phyloP scores from a whole-genome alignment of 2,329 filamentous ascomycete species.

The Pseudogymnoascus sp. region DNA sequence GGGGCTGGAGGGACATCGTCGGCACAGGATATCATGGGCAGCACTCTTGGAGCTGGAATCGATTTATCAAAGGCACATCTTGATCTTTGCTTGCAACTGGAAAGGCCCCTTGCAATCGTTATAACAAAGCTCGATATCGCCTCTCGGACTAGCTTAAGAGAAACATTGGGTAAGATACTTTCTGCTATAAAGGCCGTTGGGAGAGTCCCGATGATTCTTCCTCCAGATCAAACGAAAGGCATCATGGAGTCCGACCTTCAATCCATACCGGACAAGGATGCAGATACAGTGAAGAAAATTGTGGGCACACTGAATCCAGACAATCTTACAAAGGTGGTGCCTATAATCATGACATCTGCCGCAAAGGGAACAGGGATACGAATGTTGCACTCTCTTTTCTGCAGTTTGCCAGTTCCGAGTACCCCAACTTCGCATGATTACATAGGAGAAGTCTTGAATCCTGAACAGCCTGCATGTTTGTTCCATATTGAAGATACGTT shows the following conservation, averaged over 20 bases:
- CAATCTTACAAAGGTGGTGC: slow-evolving; percentile 49
- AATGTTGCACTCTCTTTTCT: slow-evolving; percentile 73
- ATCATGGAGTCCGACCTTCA: slow-evolving; percentile 45
- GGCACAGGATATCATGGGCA: slow-evolving; percentile 45
- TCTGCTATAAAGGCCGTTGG: slow-evolving; percentile 71
- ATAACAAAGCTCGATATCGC: slow-evolving; percentile 90
- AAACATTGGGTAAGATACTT: slow-evolving; percentile 66
- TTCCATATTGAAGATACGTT: slow-evolving; percentile 94
- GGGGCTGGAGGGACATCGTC: slow-evolving; percentile 38
- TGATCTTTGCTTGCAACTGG: slow-evolving; percentile 74
- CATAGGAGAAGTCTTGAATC: slow-evolving; percentile 49
- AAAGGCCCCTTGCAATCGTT: slow-evolving; percentile 70
- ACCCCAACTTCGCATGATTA: slow-evolving; percentile 48
- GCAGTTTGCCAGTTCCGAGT: slow-evolving; percentile 64
- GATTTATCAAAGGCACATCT: slow-evolving; percentile 76
- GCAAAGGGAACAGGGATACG: slow-evolving; percentile 79
- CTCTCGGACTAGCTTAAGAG: slow-evolving; percentile 63
- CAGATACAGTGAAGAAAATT: slow-evolving; percentile 51
- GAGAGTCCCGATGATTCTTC: slow-evolving; percentile 68
- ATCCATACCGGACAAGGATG: slow-evolving; percentile 50
- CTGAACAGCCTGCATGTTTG: slow-evolving; percentile 55
- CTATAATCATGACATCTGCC: slow-evolving; percentile 81
- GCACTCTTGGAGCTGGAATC: slow-evolving; percentile 49
- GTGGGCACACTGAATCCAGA: slow-evolving; percentile 44
- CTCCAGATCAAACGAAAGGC: slow-evolving; percentile 47